These are phyloP conservation scores for Scalesia atractyloides DNA, from an alignment of 129 eudicot species.

Conservation along the genomic window DNA sequence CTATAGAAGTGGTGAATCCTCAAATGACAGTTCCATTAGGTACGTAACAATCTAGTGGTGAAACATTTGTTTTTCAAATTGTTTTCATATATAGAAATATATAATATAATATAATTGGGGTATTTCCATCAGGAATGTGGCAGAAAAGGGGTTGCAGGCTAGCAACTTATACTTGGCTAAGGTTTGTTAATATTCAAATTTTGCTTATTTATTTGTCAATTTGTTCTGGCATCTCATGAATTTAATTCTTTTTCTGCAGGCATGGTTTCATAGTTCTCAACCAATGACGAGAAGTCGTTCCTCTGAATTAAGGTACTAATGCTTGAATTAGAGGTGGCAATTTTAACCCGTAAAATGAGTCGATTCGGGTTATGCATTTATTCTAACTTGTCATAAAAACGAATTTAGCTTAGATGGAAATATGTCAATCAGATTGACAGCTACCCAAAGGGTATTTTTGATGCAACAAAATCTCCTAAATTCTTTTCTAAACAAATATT, in stretches of 20 bases:
- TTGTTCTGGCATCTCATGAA: conserved; percentile 14
- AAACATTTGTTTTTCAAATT: not conserved
- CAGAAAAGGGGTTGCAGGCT: conserved; percentile 63
- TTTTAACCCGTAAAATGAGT: conserved; percentile 2
- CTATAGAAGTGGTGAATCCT: conserved; percentile 48
- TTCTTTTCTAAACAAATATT: not conserved
- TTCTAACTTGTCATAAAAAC: conserved; percentile 1
- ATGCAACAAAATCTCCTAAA: not conserved
- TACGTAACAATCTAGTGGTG: conserved; percentile 18
- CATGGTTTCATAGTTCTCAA: conserved; percentile 93
- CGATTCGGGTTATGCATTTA: not conserved
- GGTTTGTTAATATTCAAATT: conserved; percentile 40
- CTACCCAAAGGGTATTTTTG: not conserved
- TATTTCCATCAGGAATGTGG: conserved; percentile 42
- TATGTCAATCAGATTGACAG: not conserved
- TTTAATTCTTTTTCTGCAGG: conserved; percentile 46
- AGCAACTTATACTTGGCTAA: conserved; percentile 77
- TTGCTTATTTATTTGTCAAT: not conserved
- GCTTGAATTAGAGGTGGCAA: conserved; percentile 3
- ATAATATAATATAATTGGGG: not conserved
- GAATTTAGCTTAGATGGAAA: conserved; percentile 1
- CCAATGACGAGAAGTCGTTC: conserved; percentile 97
- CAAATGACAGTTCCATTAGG: conserved; percentile 47
- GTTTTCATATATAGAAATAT: conserved; percentile 1
- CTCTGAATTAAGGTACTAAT: conserved; percentile 72